phyloP scores from a whole-genome alignment of 1,139 yeast species.

The Schizosaccharomyces versatilis region DNA sequence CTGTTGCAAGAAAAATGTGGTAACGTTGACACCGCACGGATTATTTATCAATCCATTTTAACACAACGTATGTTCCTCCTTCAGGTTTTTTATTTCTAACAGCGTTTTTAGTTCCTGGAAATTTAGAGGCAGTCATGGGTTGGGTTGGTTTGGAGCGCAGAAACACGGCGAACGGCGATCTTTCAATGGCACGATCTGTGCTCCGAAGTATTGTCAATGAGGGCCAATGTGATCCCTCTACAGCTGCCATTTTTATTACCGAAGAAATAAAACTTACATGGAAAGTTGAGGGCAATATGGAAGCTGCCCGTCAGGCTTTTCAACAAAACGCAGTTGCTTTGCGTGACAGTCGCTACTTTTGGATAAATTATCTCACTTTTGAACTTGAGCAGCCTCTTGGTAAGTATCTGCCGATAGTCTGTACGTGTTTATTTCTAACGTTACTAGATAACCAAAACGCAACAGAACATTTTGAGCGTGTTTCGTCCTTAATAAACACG shows the following conservation, averaged over 20 bases:
- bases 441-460: neutral
- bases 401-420: neutral
- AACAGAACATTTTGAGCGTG: conserved; percentile 9
- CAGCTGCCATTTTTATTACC: conserved; percentile 14
- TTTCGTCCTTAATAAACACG: conserved; percentile 12
- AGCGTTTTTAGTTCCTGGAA: conserved; percentile 14
- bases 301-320: conserved; percentile 15
- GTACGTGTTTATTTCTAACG: neutral
- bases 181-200: conserved; percentile 13
- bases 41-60: conserved; percentile 16
- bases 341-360: conserved; percentile 16
- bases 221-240: conserved; percentile 13
- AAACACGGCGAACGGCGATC: conserved; percentile 8
- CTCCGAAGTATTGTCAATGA: conserved; percentile 16
- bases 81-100: neutral
- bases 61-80: conserved; percentile 9
- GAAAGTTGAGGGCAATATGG: conserved; percentile 14
- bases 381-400: conserved; percentile 15
- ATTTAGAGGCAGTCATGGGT: conserved; percentile 17
- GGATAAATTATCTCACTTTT: conserved; percentile 19
- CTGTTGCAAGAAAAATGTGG: conserved; percentile 19
- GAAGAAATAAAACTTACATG: conserved; percentile 16
- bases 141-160: conserved; percentile 14
- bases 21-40: conserved; percentile 17
- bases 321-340: conserved; percentile 13